These are phyloP conservation scores for Pseudozyma thailandica DNA, from an alignment of 1,284 basidiomycete genomes.

Conservation along the genomic window DNA sequence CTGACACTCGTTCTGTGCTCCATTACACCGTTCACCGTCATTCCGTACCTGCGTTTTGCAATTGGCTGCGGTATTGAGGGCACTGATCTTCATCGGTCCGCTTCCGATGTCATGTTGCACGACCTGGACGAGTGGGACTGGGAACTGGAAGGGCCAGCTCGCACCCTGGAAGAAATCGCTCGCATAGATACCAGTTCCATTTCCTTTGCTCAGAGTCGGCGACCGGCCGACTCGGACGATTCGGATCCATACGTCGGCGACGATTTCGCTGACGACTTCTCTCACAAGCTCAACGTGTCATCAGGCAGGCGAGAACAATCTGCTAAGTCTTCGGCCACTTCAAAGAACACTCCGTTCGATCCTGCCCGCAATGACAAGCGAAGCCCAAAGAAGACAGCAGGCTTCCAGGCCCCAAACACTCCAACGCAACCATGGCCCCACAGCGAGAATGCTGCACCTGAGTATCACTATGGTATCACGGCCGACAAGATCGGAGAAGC, in stretches of 20 bases:
- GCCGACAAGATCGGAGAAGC: slow-evolving; percentile 92
- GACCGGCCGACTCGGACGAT: not conserved
- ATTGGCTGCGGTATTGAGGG: slow-evolving; percentile 78
- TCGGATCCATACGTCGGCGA: slow-evolving; percentile 1
- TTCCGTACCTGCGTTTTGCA: slow-evolving; percentile 84
- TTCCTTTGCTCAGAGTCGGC: slow-evolving; percentile 1
- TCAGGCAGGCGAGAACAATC: slow-evolving; percentile 4
- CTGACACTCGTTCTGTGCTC: slow-evolving; percentile 78
- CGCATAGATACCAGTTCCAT: slow-evolving; percentile 15
- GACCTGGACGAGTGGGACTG: slow-evolving; percentile 57
- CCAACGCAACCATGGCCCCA: not conserved
- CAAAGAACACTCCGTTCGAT: not conserved
- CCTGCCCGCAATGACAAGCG: slow-evolving; percentile 16
- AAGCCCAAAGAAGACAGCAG: slow-evolving; percentile 26
- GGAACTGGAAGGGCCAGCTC: slow-evolving; percentile 73
- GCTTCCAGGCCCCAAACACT: slow-evolving; percentile 20
- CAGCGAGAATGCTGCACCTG: slow-evolving; percentile 6
- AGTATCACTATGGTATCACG: slow-evolving; percentile 73
- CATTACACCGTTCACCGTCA: slow-evolving; percentile 81
- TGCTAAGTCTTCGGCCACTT: not conserved
- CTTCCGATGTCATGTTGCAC: slow-evolving; percentile 37
- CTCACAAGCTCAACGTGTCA: slow-evolving; percentile 15
- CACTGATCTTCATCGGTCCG: slow-evolving; percentile 58
- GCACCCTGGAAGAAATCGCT: slow-evolving; percentile 42
- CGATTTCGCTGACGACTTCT: slow-evolving; percentile 62